phyloP scores from a whole-genome alignment of 345 rosid genomes.

The Euphorbia lathyris region DNA sequence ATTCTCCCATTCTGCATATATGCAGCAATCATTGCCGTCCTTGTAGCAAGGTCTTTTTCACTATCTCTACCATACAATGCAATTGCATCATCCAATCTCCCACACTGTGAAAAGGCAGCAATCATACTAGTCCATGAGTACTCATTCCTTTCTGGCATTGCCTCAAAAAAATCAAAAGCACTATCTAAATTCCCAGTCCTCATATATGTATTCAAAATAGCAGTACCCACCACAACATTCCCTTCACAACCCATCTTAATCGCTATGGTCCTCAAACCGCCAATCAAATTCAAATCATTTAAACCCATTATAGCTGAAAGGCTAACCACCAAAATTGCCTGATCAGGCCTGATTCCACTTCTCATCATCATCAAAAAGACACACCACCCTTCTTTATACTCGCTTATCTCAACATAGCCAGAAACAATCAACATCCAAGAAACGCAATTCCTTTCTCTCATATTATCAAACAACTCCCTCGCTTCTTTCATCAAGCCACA shows the following conservation, averaged over 20 bases:
- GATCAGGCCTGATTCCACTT: slow-evolving; percentile 24
- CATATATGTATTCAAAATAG: slow-evolving; percentile 29
- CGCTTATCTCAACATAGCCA: slow-evolving; percentile 19
- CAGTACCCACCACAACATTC: slow-evolving; percentile 28
- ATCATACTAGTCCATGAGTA: slow-evolving; percentile 30
- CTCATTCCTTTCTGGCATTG: slow-evolving; percentile 30
- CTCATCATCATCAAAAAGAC: slow-evolving; percentile 27
- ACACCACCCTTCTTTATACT: slow-evolving; percentile 22
- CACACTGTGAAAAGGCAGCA: slow-evolving; percentile 29
- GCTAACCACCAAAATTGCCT: slow-evolving; percentile 27
- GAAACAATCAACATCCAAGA: slow-evolving; percentile 30
- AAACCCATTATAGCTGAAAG: slow-evolving; percentile 22
- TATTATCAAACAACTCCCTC: slow-evolving; percentile 28
- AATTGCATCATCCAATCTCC: slow-evolving; percentile 29
- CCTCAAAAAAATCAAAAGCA: slow-evolving; percentile 23
- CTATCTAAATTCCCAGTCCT: slow-evolving; percentile 28
- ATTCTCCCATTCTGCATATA: slow-evolving; percentile 24
- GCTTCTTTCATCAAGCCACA: slow-evolving; percentile 34
- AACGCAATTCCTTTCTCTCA: slow-evolving; percentile 21
- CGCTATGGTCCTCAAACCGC: slow-evolving; percentile 24
- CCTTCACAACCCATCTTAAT: slow-evolving; percentile 25
- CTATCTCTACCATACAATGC: slow-evolving; percentile 24
- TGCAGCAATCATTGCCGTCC: slow-evolving; percentile 26
- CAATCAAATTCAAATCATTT: slow-evolving; percentile 25
- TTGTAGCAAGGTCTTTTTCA: slow-evolving; percentile 15